Evolutionary conservation across 2,329 filamentous ascomycete species (phyloP).

Genomic region (Cladophialophora chaetospira): DNA sequence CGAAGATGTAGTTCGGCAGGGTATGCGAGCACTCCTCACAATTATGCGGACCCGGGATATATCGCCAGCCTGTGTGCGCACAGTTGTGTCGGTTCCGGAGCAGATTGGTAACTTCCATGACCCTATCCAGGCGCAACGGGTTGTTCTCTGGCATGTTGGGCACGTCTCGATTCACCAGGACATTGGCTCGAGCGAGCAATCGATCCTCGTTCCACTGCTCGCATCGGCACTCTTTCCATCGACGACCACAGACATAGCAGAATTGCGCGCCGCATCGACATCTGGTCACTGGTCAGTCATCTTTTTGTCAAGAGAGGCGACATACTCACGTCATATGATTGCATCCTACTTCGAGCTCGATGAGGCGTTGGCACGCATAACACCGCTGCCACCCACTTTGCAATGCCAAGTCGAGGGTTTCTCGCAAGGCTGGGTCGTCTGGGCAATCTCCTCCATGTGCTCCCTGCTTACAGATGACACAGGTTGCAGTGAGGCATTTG

Average conservation of each 20-base stretch:
- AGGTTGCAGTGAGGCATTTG: constrained; percentile 50
- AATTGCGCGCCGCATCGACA: constrained; percentile 37
- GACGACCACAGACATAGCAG: constrained; percentile 37
- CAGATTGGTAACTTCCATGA: constrained; percentile 16
- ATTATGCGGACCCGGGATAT: constrained; percentile 3
- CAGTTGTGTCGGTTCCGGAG: constrained; percentile 29
- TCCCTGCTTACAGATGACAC: constrained; percentile 52
- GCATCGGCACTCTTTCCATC: constrained; percentile 37
- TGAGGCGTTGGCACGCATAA: constrained; percentile 65
- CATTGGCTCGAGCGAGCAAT: constrained; percentile 27
- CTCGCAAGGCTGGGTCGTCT: constrained; percentile 32
- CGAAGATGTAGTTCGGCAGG: constrained; percentile 25
- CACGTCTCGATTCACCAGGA: constrained; percentile 24
- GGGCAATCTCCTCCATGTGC: constrained; percentile 46
- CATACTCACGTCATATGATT: constrained; percentile 44
- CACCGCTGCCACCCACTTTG: constrained; percentile 74
- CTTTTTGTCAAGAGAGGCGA: no score
- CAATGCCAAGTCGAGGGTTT: constrained; percentile 62
- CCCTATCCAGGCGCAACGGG: not conserved
- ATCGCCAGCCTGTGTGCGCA: constrained; percentile 21
- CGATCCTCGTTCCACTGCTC: constrained; percentile 35
- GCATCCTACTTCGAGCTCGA: constrained; percentile 39
- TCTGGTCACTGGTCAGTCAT: no score
- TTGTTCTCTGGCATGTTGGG: constrained; percentile 13
- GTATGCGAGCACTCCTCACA: constrained; percentile 27